Percentiles rank a stretch among this genome's conserved stretches.
Evolutionary conservation across 1,139 yeast genomes (phyloP).

Genomic region (Pichia sp.): DNA sequence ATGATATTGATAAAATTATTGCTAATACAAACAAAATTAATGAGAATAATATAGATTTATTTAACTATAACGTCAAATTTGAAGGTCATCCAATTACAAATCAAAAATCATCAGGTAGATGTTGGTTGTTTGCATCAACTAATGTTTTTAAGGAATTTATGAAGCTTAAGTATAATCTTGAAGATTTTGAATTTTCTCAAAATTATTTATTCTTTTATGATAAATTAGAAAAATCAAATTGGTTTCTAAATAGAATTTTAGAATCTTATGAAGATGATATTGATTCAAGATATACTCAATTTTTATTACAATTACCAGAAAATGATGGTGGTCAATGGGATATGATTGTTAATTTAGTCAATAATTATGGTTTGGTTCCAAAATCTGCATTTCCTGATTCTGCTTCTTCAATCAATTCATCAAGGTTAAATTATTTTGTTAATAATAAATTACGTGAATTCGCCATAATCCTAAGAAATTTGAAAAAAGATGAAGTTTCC

Average conservation of each 20-base stretch:
- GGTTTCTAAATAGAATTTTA: constrained; percentile 51
- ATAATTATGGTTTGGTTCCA: constrained; percentile 60
- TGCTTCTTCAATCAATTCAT: constrained; percentile 46
- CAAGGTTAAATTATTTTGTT: constrained; percentile 45
- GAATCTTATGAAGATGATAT: constrained; percentile 49
- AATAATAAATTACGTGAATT: constrained; percentile 56
- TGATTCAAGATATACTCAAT: constrained; percentile 50
- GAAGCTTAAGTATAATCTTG: constrained; percentile 46
- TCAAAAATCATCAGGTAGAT: constrained; percentile 56
- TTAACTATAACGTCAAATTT: constrained; percentile 46
- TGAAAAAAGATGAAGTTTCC: constrained; percentile 31
- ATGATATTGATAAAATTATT: constrained; percentile 42
- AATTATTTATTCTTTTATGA: constrained; percentile 50
- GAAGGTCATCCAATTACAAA: constrained; percentile 57
- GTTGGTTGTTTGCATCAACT: constrained; percentile 66
- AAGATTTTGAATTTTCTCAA: constrained; percentile 54
- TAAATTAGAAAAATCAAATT: constrained; percentile 54
- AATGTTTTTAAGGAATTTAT: constrained; percentile 54
- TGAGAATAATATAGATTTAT: constrained; percentile 41
- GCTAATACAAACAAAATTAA: constrained; percentile 33
- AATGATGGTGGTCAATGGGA: constrained; percentile 75
- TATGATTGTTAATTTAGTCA: constrained; percentile 56
- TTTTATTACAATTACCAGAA: constrained; percentile 45
- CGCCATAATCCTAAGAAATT: constrained; percentile 48
- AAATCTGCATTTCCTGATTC: constrained; percentile 56